Evolutionary conservation across 2,329 filamentous ascomycete genomes (phyloP).

Genomic region (Sclerotinia minor): DNA sequence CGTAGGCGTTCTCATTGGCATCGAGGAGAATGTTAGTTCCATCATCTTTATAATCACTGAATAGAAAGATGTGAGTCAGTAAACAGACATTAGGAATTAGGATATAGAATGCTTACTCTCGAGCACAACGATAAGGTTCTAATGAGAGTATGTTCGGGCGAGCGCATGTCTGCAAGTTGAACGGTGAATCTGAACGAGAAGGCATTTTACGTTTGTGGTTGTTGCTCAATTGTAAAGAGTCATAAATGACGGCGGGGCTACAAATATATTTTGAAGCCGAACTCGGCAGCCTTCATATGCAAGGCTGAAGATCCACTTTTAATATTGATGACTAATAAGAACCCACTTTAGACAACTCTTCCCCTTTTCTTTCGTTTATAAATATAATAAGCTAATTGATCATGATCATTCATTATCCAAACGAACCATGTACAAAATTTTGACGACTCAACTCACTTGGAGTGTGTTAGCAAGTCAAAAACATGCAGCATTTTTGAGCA

Average conservation of each 20-base stretch:
- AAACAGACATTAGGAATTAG: background rate
- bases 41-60: constrained; percentile 97
- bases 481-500: background rate
- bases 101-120: constrained; percentile 61
- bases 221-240: constrained; percentile 13
- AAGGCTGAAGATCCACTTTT: constrained; percentile 13
- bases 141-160: constrained; percentile 75
- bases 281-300: constrained; percentile 19
- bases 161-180: constrained; percentile 73
- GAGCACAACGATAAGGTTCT: constrained; percentile 76
- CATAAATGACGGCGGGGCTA: constrained; percentile 1
- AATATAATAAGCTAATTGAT: too few relatives aligned
- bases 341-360: background rate
- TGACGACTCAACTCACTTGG: background rate
- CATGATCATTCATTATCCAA: too few relatives aligned
- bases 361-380: constrained; percentile 15
- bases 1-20: constrained; percentile 96
- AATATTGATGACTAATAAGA: background rate
- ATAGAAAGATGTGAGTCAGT: constrained; percentile 40
- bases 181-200: constrained; percentile 52
- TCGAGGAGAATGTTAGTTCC: constrained; percentile 94
- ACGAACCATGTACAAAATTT: background rate
- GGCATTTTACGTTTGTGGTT: constrained; percentile 33
- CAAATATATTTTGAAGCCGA: constrained; percentile 24
- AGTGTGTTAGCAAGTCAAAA: background rate